phyloP scores from a whole-genome alignment of 257 asterid genomes.

The Rubia yunnanensis region DNA sequence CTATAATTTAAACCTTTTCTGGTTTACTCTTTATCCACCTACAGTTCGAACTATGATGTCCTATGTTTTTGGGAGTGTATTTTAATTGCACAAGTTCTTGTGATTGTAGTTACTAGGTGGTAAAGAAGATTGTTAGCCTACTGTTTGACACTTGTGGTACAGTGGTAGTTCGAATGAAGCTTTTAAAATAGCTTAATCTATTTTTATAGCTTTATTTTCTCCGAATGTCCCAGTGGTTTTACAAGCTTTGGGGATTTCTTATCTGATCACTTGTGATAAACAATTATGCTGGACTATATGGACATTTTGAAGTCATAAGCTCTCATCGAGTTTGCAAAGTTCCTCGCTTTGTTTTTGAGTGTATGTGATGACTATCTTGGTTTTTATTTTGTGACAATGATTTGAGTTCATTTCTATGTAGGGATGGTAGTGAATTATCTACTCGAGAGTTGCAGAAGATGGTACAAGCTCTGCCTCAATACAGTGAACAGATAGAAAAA shows the following conservation, averaged over 20 bases:
- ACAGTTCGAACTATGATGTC: background rate
- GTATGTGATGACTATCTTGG: background rate
- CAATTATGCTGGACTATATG: background rate
- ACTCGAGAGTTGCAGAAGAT: constrained; percentile 96
- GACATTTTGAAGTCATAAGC: background rate
- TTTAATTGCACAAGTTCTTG: background rate
- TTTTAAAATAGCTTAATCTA: too few relatives aligned
- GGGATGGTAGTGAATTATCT: constrained; percentile 77
- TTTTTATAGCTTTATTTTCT: background rate
- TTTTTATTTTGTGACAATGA: constrained; percentile 6
- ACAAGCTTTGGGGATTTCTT: background rate
- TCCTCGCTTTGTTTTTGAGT: background rate
- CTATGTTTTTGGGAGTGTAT: background rate
- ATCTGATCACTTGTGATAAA: background rate
- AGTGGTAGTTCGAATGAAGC: background rate
- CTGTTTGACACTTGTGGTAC: background rate
- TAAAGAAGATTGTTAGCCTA: background rate
- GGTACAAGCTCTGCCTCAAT: constrained; percentile 99
- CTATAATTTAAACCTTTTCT: background rate
- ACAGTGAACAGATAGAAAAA: constrained; percentile 97
- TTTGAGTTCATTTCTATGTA: constrained; percentile 23
- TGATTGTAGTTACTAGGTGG: background rate
- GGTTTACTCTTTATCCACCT: background rate
- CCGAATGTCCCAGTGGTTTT: background rate
- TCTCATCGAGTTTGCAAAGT: background rate